Evolutionary conservation across 768 basidiomycete species (phyloP), one percentile per base, ranked within the genome.

Genomic region (Auricularia heimuer): DNA sequence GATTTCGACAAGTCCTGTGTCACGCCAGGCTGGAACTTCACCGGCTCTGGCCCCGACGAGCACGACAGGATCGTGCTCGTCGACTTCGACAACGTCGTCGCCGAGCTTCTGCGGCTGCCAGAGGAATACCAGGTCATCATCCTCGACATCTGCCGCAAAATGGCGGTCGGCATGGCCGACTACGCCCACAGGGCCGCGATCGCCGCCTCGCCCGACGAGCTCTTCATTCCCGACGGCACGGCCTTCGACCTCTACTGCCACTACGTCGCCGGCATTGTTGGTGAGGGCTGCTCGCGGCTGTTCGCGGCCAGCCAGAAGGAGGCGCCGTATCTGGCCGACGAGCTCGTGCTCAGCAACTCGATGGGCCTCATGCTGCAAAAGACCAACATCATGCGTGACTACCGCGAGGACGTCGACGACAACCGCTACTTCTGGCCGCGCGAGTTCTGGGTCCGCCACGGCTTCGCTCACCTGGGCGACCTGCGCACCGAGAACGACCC

Each of bases 191-290:
- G 87, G 68, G 87, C 92, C 4, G 87, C 88, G 4, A 80, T 87
- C 4, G 85, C 85, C 0, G 68, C 86, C 67, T 88, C 88, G 71
- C 81, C 97, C 64, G 82, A 85, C 56, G 85, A 88, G 4, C 76
- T 94, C 29, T 60, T 60, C 56, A 10, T 60, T 7, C 24, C 24
- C 29, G 56, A 60, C 56, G 56, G 56, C 63, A 80, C 85, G 44
- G 94, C 97, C 69, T 99, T 94, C 77, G 93, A 98, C 74, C 83
- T 99, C 14, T 99, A 99, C 76, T 99, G 96, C 74, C 96, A 99
- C 75, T 98, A 94, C 73, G 96, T 98, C 69, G 96, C 96, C 0
- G 96, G 96, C 2, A 88, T 99, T 65, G 96, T 98, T 66, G 96
- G 96, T 42, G 95, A 98, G 75, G 95, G 95, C 58, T 84, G 96